Evolutionary conservation across 2,329 filamentous ascomycete genomes (phyloP).

Genomic region (Talaromyces sp.): DNA sequence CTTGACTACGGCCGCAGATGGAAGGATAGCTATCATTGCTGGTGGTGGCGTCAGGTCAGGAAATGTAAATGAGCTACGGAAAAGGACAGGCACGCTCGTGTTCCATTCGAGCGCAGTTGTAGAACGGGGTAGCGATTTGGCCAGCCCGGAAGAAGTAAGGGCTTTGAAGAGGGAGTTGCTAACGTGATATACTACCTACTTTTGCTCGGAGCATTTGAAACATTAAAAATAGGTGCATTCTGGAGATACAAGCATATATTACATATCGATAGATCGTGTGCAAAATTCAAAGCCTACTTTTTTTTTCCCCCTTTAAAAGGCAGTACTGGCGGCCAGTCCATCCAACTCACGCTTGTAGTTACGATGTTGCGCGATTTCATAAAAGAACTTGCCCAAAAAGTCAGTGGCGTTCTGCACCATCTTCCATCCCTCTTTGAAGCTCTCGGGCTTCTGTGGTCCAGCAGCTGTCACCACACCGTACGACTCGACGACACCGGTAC

Average conservation of each 20-base stretch:
- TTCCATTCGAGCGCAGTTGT: slow-evolving; percentile 41
- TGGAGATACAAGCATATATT: neutral
- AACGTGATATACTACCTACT: neutral
- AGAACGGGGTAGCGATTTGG: neutral
- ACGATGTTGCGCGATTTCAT: slow-evolving; percentile 64
- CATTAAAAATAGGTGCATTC: neutral
- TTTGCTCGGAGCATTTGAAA: neutral
- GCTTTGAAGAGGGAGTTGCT: slow-evolving; percentile 2
- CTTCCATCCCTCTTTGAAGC: slow-evolving; percentile 56
- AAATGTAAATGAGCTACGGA: slow-evolving; percentile 35
- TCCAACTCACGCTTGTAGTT: slow-evolving; percentile 70
- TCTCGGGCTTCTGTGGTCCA: slow-evolving; percentile 47
- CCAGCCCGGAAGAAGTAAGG: slow-evolving; percentile 1
- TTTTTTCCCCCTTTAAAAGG: slow-evolving; percentile 56
- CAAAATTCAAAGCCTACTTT: neutral
- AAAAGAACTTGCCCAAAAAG: slow-evolving; percentile 68
- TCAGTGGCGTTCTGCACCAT: slow-evolving; percentile 63
- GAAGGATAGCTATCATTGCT: slow-evolving; percentile 39
- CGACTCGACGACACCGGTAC: slow-evolving; percentile 53
- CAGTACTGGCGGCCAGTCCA: slow-evolving; percentile 61
- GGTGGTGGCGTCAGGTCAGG: slow-evolving; percentile 46
- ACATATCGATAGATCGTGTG: neutral
- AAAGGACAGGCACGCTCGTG: slow-evolving; percentile 24
- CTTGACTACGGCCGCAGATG: slow-evolving; percentile 15
- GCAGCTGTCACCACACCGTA: slow-evolving; percentile 72